Conservation (phyloP, 805 yeast genomes). For the Saccharomycopsis amapae region DNA sequence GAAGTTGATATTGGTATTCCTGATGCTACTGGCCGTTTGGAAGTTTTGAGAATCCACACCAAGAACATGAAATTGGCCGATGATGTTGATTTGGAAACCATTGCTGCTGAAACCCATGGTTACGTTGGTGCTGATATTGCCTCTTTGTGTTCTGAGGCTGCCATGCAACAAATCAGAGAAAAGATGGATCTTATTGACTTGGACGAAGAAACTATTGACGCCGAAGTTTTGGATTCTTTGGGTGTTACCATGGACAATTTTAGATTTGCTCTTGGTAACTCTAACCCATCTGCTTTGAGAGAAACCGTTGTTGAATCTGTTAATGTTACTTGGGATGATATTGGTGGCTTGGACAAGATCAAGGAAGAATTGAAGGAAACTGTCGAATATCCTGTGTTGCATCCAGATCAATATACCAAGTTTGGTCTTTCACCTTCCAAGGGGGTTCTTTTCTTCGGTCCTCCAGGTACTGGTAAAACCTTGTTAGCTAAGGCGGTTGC, state of each 20-base stretch:
- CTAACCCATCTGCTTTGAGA: conserved; percentile 98
- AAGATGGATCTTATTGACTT: conserved; percentile 97
- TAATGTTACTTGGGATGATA: conserved; percentile 98
- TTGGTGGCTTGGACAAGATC: conserved; percentile 96
- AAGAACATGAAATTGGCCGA: conserved; percentile 96
- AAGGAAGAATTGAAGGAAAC: conserved; percentile 97
- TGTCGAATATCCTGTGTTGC: conserved; percentile 97
- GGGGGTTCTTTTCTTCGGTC: conserved; percentile 98
- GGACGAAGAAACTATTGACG: conserved; percentile 95
- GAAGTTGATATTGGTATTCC: conserved; percentile 93
- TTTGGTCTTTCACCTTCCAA: conserved; percentile 97
- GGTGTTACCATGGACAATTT: conserved; percentile 99
- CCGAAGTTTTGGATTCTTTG: conserved; percentile 89
- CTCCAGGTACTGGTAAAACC: conserved; percentile 99
- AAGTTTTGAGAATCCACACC: conserved; percentile 93
- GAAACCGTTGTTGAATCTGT: conserved; percentile 99
- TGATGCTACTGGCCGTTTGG: conserved; percentile 97
- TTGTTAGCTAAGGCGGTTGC: conserved; percentile 98
- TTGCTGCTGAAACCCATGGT: conserved; percentile 98
- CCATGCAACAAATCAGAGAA: conserved; percentile 99
- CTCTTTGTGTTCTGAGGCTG: conserved; percentile 98
- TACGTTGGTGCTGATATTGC: conserved; percentile 99
- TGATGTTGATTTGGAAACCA: conserved; percentile 91
- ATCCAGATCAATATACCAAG: conserved; percentile 97
- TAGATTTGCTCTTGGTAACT: conserved; percentile 93